These are phyloP conservation scores for Hericium rajendrae DNA, from an alignment of 768 basidiomycete species.

Conservation along the genomic window DNA sequence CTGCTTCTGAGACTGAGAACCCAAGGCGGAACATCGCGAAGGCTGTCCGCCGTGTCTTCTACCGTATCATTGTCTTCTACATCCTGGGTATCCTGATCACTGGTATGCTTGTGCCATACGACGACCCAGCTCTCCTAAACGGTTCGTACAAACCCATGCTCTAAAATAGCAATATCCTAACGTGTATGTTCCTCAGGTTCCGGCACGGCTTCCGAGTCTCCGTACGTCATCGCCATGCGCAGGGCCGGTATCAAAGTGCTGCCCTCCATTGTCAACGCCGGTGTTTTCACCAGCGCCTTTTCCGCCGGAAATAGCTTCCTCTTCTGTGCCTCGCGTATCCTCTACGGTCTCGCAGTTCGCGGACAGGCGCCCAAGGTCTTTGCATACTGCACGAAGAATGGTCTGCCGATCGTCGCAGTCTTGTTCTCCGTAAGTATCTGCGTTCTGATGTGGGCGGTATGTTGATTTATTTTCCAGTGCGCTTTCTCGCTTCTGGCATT, in stretches of 20 bases:
- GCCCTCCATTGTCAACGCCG: constrained; percentile 64
- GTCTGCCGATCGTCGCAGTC: constrained; percentile 38
- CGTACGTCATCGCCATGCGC: constrained; percentile 77
- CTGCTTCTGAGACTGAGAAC: constrained; percentile 68
- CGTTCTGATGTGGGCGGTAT: not conserved
- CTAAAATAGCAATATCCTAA: not conserved
- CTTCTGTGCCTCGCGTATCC: constrained; percentile 39
- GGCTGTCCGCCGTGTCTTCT: constrained; percentile 70
- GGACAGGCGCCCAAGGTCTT: constrained; percentile 35
- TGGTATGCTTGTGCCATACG: constrained; percentile 71
- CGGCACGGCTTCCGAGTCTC: constrained; percentile 67
- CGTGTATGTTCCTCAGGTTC: constrained; percentile 16
- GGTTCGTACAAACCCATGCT: not conserved
- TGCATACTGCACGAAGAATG: constrained; percentile 35
- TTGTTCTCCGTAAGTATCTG: constrained; percentile 18
- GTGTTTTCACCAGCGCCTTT: constrained; percentile 62
- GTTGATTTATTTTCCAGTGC: constrained; percentile 15
- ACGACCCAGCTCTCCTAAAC: constrained; percentile 44
- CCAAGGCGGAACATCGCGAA: constrained; percentile 74
- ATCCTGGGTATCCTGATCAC: constrained; percentile 64
- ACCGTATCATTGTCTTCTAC: constrained; percentile 74
- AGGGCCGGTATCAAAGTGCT: constrained; percentile 61
- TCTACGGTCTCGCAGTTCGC: constrained; percentile 28
- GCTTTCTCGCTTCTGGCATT: constrained; percentile 44
- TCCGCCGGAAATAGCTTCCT: constrained; percentile 62